phyloP scores from a whole-genome alignment of 305 asterid genomes.

The Solanum aculeatissimum region DNA sequence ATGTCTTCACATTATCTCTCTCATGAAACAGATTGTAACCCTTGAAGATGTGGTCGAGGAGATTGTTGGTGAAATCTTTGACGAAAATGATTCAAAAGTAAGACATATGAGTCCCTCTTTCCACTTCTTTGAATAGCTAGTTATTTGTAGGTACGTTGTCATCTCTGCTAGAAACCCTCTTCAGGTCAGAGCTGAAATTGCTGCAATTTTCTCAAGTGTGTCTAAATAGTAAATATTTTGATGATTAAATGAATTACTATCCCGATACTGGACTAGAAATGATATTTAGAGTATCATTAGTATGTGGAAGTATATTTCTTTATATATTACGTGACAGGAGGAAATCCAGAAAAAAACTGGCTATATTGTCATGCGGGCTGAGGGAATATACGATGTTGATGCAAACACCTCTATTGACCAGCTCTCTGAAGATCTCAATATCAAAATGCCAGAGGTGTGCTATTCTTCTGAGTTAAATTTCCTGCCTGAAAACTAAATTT shows the following conservation, averaged over 20 bases:
- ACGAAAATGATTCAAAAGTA: constrained; percentile 97
- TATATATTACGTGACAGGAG: constrained; percentile 42
- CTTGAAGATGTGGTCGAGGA: constrained; percentile 99
- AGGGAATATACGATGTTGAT: constrained; percentile 93
- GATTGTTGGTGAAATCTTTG: constrained; percentile 98
- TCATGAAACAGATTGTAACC: constrained; percentile 66
- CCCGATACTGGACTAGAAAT: not conserved
- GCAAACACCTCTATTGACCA: constrained; percentile 96
- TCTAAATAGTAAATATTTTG: not conserved
- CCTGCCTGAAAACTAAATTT: not conserved
- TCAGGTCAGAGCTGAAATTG: not conserved
- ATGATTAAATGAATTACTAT: not conserved
- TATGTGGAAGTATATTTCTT: not conserved
- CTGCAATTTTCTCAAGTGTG: not conserved
- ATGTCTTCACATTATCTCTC: constrained; percentile 2
- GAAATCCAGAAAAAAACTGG: constrained; percentile 99
- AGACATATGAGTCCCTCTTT: constrained; percentile 7
- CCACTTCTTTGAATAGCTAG: not conserved
- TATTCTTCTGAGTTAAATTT: not conserved
- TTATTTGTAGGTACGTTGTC: constrained; percentile 1
- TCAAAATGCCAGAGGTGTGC: constrained; percentile 90
- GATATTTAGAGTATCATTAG: not conserved
- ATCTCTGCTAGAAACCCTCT: constrained; percentile 2
- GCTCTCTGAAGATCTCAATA: constrained; percentile 91
- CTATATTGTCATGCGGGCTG: constrained; percentile 91